Base-by-base conservation (phyloP, 768 basidiomycete species). In the Russula virescens region DNA sequence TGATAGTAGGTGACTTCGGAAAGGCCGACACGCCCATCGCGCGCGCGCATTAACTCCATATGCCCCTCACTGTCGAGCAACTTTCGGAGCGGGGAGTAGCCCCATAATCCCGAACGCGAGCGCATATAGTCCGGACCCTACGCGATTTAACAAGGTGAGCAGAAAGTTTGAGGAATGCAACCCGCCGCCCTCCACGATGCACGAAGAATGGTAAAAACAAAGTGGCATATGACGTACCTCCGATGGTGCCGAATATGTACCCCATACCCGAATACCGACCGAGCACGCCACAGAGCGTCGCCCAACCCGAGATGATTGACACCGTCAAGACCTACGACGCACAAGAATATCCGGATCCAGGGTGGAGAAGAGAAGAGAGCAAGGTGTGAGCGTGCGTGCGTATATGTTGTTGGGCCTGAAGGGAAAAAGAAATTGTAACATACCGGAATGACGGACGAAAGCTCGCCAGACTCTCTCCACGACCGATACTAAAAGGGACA, bases 51-150 rank as follows among this genome's bases (percentile, higher is more conserved):
- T 13, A 23, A 7, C 50, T 28, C 19, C n/a, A 38, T 13, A 25
- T n/a, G 25, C 47, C 18, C 34, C 38, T 64, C 58, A 60, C 58
- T 55, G 50, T 2, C 66, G 61, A 19, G 54, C 58, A 23, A 66
- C 55, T 26, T 65, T 62, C 34, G 88, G 88, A 26, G 81, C 81
- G 16, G 88, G 87, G 55, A 91, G 74, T 23, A 91, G 76, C 3
- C 88, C 89, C 60, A 91, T 79, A 40, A 89, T 72, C n/a, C 89
- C 89, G 69, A 91, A 88, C 21, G 76, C 76, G 46, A 89, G 77
- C 9, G 83, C 83, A 67, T 91, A 91, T 50, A 89, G 71, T 11
- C 84, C 86, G 13, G 83, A 84, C 13, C 86, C 89, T 91, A 67
- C 50, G 47, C 52, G 23, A 21, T 16, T 11, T 13, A 25, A 13